Evolutionary conservation across 805 yeast genomes (phyloP).

Genomic region (Lipomyces spencermartinsiae): DNA sequence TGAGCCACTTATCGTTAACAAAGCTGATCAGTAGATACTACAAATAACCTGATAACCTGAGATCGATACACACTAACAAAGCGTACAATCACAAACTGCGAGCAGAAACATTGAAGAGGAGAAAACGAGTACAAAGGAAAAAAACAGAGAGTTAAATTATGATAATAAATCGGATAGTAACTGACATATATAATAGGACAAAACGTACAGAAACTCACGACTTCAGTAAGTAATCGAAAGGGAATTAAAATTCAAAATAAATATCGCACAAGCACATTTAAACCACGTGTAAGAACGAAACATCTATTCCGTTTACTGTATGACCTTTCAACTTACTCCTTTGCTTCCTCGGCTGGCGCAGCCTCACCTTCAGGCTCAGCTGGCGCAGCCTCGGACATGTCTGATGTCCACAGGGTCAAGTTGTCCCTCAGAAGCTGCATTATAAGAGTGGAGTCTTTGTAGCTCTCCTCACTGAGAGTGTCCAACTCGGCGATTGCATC

Average conservation of each 20-base stretch:
- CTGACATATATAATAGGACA: neutral
- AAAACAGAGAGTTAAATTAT: neutral
- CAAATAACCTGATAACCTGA: conserved; percentile 1
- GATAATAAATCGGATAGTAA: neutral
- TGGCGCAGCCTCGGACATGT: conserved; percentile 77
- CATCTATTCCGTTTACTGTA: conserved; percentile 7
- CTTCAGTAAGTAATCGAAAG: neutral
- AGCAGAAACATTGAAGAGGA: neutral
- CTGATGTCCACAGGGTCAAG: conserved; percentile 97
- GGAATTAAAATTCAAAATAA: conserved; percentile 11
- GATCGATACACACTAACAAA: neutral
- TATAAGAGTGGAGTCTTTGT: conserved; percentile 97
- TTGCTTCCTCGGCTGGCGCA: conserved; percentile 33
- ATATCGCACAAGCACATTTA: conserved; percentile 1
- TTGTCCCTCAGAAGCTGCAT: conserved; percentile 99
- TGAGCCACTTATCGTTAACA: neutral
- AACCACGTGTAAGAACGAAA: conserved; percentile 3
- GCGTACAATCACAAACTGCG: conserved; percentile 2
- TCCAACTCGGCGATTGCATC: conserved; percentile 99
- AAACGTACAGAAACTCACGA: neutral
- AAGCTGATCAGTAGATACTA: neutral
- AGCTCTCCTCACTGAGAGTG: conserved; percentile 95
- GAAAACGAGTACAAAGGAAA: neutral
- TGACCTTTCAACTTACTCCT: conserved; percentile 14
- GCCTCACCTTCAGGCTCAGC: conserved; percentile 49